These are phyloP conservation scores for Moniliophthora roreri DNA, from an alignment of 1,284 basidiomycete species.

Conservation along the genomic window DNA sequence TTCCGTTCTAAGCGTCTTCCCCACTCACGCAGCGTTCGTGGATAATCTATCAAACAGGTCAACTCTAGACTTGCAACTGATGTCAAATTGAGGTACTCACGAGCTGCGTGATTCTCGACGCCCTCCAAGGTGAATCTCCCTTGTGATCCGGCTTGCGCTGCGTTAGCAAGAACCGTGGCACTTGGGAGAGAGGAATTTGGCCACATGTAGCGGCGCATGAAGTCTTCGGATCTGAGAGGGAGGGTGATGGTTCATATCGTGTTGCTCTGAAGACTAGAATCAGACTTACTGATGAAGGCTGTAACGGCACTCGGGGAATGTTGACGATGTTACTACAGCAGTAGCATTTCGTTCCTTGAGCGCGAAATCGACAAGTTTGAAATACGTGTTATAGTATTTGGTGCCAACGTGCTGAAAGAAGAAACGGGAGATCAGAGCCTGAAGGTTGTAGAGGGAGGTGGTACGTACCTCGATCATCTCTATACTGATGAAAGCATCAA, in stretches of 20 bases:
- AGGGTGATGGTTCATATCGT: slow-evolving; percentile 4
- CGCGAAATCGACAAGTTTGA: slow-evolving; percentile 78
- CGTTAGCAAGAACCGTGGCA: slow-evolving; percentile 71
- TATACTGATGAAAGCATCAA: slow-evolving; percentile 87
- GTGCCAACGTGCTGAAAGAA: slow-evolving; percentile 60
- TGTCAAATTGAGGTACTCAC: slow-evolving; percentile 36
- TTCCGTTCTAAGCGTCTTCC: slow-evolving; percentile 69
- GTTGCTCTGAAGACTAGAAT: not conserved
- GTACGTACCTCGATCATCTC: slow-evolving; percentile 85
- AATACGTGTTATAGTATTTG: slow-evolving; percentile 75
- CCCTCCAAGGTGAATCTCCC: slow-evolving; percentile 80
- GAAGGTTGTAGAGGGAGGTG: slow-evolving; percentile 14
- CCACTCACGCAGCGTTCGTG: slow-evolving; percentile 90
- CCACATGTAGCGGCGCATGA: slow-evolving; percentile 92
- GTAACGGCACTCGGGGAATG: slow-evolving; percentile 81
- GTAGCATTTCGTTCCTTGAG: slow-evolving; percentile 72
- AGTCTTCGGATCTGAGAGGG: slow-evolving; percentile 69
- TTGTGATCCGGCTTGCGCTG: slow-evolving; percentile 62
- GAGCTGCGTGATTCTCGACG: slow-evolving; percentile 86
- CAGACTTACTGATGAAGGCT: slow-evolving; percentile 62
- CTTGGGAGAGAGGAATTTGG: slow-evolving; percentile 88
- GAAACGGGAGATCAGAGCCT: slow-evolving; percentile 6
- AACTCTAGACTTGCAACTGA: slow-evolving; percentile 3
- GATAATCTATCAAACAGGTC: slow-evolving; percentile 59
- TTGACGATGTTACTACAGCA: slow-evolving; percentile 78